Percentiles rank a stretch among this genome's conserved stretches.
Conservation (phyloP, 768 basidiomycete genomes). For the Hericium rajendrae region DNA sequence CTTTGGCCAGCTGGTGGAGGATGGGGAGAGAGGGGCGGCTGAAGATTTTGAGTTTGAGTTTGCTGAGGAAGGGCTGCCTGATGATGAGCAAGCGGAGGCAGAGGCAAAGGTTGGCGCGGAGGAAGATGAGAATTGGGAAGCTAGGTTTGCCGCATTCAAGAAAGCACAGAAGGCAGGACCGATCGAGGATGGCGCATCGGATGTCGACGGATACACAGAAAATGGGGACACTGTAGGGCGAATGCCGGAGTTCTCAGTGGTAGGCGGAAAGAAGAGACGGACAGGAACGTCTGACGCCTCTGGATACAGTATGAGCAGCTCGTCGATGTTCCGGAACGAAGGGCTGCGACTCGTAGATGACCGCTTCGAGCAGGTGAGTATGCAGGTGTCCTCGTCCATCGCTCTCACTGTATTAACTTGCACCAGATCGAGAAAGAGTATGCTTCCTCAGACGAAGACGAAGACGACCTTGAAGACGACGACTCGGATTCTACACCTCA, state of each 20-base stretch:
- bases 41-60: slow-evolving; percentile 65
- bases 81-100: slow-evolving; percentile 21
- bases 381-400: neutral
- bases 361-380: slow-evolving; percentile 79
- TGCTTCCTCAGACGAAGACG: slow-evolving; percentile 44
- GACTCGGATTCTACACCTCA: slow-evolving; percentile 59
- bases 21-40: slow-evolving; percentile 55
- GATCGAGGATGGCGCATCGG: slow-evolving; percentile 21
- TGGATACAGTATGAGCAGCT: slow-evolving; percentile 96
- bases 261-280: slow-evolving; percentile 66
- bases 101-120: slow-evolving; percentile 19
- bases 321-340: slow-evolving; percentile 90
- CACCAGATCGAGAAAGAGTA: slow-evolving; percentile 79
- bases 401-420: neutral
- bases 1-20: slow-evolving; percentile 60
- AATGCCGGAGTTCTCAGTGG: slow-evolving; percentile 67
- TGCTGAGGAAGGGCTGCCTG: slow-evolving; percentile 37
- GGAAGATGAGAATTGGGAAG: slow-evolving; percentile 55
- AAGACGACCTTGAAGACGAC: slow-evolving; percentile 27
- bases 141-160: slow-evolving; percentile 76
- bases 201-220: slow-evolving; percentile 51
- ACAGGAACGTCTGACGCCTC: slow-evolving; percentile 78
- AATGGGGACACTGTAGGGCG: slow-evolving; percentile 74
- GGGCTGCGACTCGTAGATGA: slow-evolving; percentile 85
- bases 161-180: slow-evolving; percentile 20